Base-by-base conservation (phyloP, 768 basidiomycete genomes). In the Boletellus ananiceps region DNA sequence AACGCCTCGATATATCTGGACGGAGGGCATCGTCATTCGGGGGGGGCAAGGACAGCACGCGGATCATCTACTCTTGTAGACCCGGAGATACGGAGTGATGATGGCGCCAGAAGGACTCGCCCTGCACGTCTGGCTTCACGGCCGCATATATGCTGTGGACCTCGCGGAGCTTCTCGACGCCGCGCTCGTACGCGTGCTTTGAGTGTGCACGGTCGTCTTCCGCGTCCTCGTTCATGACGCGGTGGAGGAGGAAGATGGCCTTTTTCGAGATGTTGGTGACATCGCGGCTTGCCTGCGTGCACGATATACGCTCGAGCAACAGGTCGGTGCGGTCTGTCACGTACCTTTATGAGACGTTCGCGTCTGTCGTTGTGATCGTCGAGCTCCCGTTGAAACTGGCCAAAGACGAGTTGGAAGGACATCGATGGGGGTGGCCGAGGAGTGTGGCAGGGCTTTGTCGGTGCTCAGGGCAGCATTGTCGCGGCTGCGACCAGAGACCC, bases 181-280 rank as follows among this genome's bases (percentile, higher is more conserved):
- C 84, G 32, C 72, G 69, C 19, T 71, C 59, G 3, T 77, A 81
- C 4, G 84, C 84, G 31, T 63, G 68, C 27, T 65, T 63, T 23
- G 73, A 68, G n/a, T 57, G 55, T 41, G 60, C 50, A n/a, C 39
- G 43, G 33, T 61, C 58, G 2, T 63, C 56, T 45, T 58, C 44
- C 15, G 61, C 63, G 14, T 73, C 71, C 46, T 78, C 77, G 32
- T 71, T 74, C 56, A 77, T 68, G 50, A 84, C 71, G 43, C 93
- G 86, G 61, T 97, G 95, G 4, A 97, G 75, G 35, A 91, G 82
- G 64, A 98, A 98, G 55, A 99, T 97, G 56, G 83, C 75, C 69
- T 91, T 94, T 68, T 99, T 99, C 44, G 93, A 92, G 32, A 88
- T 75, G 57, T 84, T 88, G 21, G 94, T 97, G 44, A 92, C 79